Percentiles rank a stretch among this genome's conserved stretches.
Conservation (phyloP, 1,284 basidiomycete species). For the Butyriboletus appendiculatus region DNA sequence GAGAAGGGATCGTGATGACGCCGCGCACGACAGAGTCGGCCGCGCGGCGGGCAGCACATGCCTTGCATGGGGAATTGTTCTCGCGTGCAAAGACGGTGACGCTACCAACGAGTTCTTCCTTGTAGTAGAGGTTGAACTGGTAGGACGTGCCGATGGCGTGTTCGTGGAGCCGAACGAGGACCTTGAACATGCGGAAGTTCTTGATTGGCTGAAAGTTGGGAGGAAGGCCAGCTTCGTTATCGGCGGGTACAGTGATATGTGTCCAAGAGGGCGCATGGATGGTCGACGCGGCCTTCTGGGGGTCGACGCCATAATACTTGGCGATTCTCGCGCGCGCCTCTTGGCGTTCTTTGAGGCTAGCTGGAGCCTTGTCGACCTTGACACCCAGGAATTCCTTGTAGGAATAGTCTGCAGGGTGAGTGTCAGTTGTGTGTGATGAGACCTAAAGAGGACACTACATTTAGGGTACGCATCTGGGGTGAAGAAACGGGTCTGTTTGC, state of each 20-base stretch:
- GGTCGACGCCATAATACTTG: conserved; percentile 23
- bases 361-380: conserved; percentile 23
- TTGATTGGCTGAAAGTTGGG: conserved; percentile 15
- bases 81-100: conserved; percentile 27
- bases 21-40: conserved; percentile 20
- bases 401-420: conserved; percentile 21
- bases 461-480: conserved; percentile 17
- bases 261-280: conserved; percentile 7
- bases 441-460: conserved; percentile 4
- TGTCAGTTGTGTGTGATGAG: background rate
- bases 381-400: conserved; percentile 26
- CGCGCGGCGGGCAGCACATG: conserved; percentile 21
- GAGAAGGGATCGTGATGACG: conserved; percentile 20
- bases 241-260: conserved; percentile 20
- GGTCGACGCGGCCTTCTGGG: conserved; percentile 5
- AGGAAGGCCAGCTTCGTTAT: conserved; percentile 12
- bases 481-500: conserved; percentile 25
- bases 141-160: conserved; percentile 25
- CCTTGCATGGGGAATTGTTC: conserved; percentile 23
- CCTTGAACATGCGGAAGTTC: conserved; percentile 24
- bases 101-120: conserved; percentile 18
- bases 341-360: conserved; percentile 11
- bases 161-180: conserved; percentile 26
- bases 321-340: conserved; percentile 23
- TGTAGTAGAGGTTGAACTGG: conserved; percentile 20